Base-by-base conservation (phyloP, 148 eudicot genomes). In the Cornus florida region DNA sequence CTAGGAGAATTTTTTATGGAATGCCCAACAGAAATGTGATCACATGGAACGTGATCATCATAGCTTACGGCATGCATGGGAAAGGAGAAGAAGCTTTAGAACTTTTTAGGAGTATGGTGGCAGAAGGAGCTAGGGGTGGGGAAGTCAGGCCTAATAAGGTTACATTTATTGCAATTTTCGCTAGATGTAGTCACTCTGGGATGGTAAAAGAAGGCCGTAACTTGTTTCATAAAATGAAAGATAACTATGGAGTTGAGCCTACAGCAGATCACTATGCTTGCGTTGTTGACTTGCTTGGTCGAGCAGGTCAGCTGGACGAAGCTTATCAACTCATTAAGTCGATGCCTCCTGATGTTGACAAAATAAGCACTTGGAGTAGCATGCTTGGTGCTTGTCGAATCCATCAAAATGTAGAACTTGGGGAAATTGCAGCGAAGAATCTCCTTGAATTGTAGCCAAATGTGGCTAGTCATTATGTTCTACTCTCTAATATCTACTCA, bases 31-130 rank as follows among this genome's bases (percentile, higher is more conserved):
- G 86, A 86, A 94, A 94, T 81, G 86, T 88, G 73, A 91, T 94
- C 75, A 92, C 98, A 67, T 94, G 97, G 98, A 94, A 94, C 70
- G 95, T 90, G 74, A 89, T 94, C 67, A 87, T 94, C 77, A 86
- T 89, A 97, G 95, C 97, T 77, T 91, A 92, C 69, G 98, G 97
- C 71, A 91, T 94, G 97, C 98, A 94, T 65, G 98, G 98, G 75
- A 86, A 85, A 82, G 97, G 95, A 71, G 84, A 86, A 33, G 89
- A 87, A 77, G 93, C 97, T 56, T 74, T 88, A 72, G 35, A 66
- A 48, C 91, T 92, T 33, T 88, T 93, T 71, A 76, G 78, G 62
- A 78, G 66, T 19, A 93, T 92, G 98, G 84, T 83, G 50, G 78
- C 77, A 4, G 88, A 88, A 73, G 83, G 70, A 74, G 72, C 78